A percentile compares a stretch with the other conserved stretches of the same genome.
Evolutionary conservation across 148 eudicot genomes (phyloP).

Genomic region (Persicaria maculosa): DNA sequence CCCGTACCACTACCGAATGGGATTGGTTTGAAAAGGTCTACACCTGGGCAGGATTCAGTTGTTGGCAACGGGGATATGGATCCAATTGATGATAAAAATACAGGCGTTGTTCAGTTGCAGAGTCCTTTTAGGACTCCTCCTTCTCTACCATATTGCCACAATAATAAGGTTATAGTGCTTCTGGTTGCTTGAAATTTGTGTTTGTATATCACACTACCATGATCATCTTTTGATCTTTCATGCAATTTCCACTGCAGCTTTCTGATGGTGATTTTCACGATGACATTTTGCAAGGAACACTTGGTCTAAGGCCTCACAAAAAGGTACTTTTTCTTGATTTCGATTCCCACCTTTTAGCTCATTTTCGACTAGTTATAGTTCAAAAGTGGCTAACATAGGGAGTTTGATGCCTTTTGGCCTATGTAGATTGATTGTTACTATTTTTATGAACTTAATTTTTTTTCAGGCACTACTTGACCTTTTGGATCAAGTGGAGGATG

Average conservation of each 20-base stretch:
- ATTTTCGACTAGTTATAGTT: not conserved
- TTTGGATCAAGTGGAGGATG: constrained; percentile 85
- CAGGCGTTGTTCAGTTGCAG: constrained; percentile 28
- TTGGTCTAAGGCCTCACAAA: constrained; percentile 66
- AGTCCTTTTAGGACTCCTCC: constrained; percentile 88
- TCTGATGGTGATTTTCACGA: constrained; percentile 23
- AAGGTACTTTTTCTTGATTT: constrained; percentile 36
- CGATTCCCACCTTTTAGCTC: not conserved
- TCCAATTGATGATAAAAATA: constrained; percentile 17
- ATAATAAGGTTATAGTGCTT: constrained; percentile 51
- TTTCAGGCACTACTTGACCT: constrained; percentile 80
- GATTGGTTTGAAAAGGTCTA: constrained; percentile 24
- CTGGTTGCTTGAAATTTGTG: not conserved
- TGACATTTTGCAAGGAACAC: constrained; percentile 30
- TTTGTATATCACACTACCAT: not conserved
- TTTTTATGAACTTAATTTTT: constrained; percentile 8
- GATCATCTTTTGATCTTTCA: constrained; percentile 12
- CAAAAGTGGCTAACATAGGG: not conserved
- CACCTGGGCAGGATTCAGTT: constrained; percentile 16
- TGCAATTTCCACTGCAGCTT: constrained; percentile 37
- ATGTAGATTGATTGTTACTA: constrained; percentile 1
- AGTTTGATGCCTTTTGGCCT: not conserved
- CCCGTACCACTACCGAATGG: constrained; percentile 27
- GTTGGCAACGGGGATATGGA: constrained; percentile 22
- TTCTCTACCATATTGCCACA: constrained; percentile 57